phyloP scores from a whole-genome alignment of 805 yeast species.

The Helenozyma baotianmanensis region DNA sequence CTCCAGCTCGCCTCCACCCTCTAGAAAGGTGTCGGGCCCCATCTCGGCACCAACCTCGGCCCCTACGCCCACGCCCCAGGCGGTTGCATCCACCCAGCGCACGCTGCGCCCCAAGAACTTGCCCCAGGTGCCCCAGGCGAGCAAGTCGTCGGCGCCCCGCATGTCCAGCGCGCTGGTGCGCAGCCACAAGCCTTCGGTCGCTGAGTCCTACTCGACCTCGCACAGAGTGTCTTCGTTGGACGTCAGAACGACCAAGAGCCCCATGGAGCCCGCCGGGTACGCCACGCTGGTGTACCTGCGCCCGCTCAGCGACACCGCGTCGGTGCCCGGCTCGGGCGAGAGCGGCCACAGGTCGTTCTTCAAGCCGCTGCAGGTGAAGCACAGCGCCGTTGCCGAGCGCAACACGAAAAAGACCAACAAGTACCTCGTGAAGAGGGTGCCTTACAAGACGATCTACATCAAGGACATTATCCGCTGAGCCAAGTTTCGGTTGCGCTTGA shows the following conservation, averaged over 20 bases:
- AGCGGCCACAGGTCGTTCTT: background rate
- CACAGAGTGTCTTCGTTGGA: constrained; percentile 13
- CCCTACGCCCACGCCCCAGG: too few relatives aligned
- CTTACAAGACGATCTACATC: constrained; percentile 18
- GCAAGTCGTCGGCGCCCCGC: too few relatives aligned
- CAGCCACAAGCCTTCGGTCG: background rate
- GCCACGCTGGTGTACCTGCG: constrained; percentile 10
- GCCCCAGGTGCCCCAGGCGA: too few relatives aligned
- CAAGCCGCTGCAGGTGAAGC: background rate
- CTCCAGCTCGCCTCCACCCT: constrained; percentile 3
- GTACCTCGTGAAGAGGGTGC: constrained; percentile 21
- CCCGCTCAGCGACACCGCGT: constrained; percentile 1
- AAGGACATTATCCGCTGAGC: constrained; percentile 10
- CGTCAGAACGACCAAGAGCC: constrained; percentile 6
- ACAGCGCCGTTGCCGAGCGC: too few relatives aligned
- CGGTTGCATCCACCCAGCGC: too few relatives aligned
- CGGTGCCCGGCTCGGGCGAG: background rate
- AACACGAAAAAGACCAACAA: constrained; percentile 18
- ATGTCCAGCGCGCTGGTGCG: too few relatives aligned
- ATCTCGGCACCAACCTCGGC: too few relatives aligned
- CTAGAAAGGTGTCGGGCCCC: too few relatives aligned
- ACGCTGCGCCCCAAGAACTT: too few relatives aligned
- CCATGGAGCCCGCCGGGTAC: constrained; percentile 7
- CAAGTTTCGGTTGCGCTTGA: too few relatives aligned
- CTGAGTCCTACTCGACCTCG: constrained; percentile 6